phyloP scores from a whole-genome alignment of 129 eudicot genomes.

The Helianthus annuus region DNA sequence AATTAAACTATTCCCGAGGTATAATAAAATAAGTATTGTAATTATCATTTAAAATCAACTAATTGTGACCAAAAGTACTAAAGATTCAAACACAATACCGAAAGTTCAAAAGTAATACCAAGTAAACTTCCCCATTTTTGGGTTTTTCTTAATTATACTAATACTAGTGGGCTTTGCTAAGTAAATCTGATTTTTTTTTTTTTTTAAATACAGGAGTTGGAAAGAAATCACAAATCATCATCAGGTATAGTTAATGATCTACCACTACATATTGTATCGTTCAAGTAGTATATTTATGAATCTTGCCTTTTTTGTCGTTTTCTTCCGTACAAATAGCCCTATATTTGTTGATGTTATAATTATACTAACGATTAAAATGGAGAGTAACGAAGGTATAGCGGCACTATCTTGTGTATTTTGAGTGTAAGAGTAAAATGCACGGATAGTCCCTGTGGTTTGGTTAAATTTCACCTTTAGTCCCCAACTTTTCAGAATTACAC shows the following conservation, averaged over 20 bases:
- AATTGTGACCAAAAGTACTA: no score
- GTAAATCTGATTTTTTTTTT: constrained; percentile 15
- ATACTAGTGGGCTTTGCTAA: neutral
- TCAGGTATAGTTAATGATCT: constrained; percentile 52
- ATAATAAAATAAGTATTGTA: no score
- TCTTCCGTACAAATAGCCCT: no score
- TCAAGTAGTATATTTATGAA: neutral
- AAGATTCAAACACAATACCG: no score
- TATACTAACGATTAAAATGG: neutral
- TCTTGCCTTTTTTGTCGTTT: neutral
- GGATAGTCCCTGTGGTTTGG: no score
- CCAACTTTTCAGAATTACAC: no score
- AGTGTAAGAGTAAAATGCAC: no score
- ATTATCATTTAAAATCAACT: no score
- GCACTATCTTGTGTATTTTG: no score
- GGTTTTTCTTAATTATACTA: neutral
- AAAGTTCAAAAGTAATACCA: no score
- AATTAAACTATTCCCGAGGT: no score
- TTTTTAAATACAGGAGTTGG: constrained; percentile 61
- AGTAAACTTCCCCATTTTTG: neutral
- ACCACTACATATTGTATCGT: neutral
- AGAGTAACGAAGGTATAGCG: neutral
- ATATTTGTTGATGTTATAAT: neutral
- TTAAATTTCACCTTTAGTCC: no score
- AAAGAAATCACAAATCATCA: constrained; percentile 76